phyloP scores from a whole-genome alignment of 768 basidiomycete species.

The Cyclocybe aegerita region DNA sequence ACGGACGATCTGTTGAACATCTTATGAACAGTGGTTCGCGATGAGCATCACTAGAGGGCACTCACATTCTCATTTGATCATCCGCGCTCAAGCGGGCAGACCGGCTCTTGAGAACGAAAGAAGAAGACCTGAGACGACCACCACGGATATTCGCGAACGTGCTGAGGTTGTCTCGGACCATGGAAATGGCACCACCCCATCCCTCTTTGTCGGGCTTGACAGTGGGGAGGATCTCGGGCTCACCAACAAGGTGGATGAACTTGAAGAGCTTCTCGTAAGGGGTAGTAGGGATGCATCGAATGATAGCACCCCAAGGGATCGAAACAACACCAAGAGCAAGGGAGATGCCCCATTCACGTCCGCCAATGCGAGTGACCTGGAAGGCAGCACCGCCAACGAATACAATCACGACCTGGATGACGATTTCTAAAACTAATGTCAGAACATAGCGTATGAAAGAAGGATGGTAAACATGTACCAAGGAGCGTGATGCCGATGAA shows the following conservation, averaged over 20 bases:
- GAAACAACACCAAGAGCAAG: conserved; percentile 85
- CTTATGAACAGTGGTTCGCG: conserved; percentile 3
- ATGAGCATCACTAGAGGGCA: conserved; percentile 3
- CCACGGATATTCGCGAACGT: conserved; percentile 85
- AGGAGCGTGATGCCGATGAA: conserved; percentile 84
- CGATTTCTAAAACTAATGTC: conserved; percentile 61
- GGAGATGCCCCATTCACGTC: conserved; percentile 92
- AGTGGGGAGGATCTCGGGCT: conserved; percentile 66
- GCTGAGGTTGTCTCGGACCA: conserved; percentile 83
- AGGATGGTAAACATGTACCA: conserved; percentile 47
- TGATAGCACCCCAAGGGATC: conserved; percentile 81
- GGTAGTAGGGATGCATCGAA: conserved; percentile 78
- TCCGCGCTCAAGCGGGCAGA: conserved; percentile 53
- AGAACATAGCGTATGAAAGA: conserved; percentile 3
- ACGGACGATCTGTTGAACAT: conserved; percentile 26
- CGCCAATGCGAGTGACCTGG: conserved; percentile 76
- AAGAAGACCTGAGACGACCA: conserved; percentile 82
- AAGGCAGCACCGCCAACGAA: conserved; percentile 92
- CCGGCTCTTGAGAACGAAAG: conserved; percentile 82
- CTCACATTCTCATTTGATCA: conserved; percentile 47
- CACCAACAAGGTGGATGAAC: conserved; percentile 55
- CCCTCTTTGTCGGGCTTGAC: conserved; percentile 56
- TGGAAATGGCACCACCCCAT: conserved; percentile 79
- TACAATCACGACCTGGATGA: conserved; percentile 83
- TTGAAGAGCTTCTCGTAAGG: conserved; percentile 67